phyloP scores from a whole-genome alignment of 208 protist genomes.

The Acanthamoeba castellanii region DNA sequence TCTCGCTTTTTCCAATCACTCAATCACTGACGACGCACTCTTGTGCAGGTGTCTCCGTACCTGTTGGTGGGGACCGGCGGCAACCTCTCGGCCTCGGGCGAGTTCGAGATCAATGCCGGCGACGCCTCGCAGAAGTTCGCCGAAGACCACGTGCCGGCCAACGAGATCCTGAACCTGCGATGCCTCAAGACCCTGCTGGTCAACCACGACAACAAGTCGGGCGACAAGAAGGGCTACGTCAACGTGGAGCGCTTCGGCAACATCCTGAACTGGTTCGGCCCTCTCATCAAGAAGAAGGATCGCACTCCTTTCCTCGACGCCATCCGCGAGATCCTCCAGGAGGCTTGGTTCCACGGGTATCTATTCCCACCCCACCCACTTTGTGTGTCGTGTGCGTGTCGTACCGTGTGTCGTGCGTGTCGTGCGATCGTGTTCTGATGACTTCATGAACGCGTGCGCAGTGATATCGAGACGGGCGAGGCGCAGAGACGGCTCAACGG shows the following conservation, averaged over 20 bases:
- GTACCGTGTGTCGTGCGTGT: too few species aligned
- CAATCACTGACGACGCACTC: background rate
- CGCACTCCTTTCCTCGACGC: background rate
- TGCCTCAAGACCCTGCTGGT: background rate
- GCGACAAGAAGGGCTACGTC: constrained; percentile 41
- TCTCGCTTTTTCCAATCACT: background rate
- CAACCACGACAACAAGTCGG: constrained; percentile 7
- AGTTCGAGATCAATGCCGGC: background rate
- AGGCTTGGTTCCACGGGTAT: background rate
- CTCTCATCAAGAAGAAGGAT: constrained; percentile 54
- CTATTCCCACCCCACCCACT: too few species aligned
- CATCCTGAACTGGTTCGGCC: constrained; percentile 83
- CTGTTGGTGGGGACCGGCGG: background rate
- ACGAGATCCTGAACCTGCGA: background rate
- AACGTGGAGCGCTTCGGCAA: constrained; percentile 81
- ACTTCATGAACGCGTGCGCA: background rate
- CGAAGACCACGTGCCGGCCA: background rate
- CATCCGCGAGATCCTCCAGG: constrained; percentile 1
- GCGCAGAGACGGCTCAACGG: constrained; percentile 51
- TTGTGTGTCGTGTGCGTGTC: too few species aligned
- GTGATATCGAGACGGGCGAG: constrained; percentile 44
- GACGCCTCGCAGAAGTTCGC: constrained; percentile 7
- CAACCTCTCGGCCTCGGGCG: constrained; percentile 17
- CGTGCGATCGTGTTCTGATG: too few species aligned
- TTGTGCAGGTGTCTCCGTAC: background rate